Base-by-base conservation (phyloP, 441 rosid genomes). In the Aquilaria agallochum region DNA sequence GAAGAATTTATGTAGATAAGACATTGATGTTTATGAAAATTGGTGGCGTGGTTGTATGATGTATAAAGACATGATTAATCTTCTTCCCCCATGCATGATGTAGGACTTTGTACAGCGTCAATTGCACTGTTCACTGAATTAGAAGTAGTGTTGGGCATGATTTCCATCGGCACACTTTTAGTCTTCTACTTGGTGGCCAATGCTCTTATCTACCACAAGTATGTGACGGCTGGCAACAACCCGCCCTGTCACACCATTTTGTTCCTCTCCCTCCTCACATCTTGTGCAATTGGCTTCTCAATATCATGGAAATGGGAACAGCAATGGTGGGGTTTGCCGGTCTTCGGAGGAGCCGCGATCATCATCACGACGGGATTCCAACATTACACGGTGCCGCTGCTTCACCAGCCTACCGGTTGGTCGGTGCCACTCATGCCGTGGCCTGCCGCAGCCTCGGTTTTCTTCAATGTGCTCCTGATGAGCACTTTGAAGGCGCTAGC, bases 361-460 rank as follows among this genome's bases (percentile, higher is more conserved):
- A 68, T 53, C 15, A 20, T 67, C 54, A 84, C 93, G 11, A 66
- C 76, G 5, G 48, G 68, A 27, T 90, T 83, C 66, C 42, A 36
- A 36, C 91, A 80, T 30, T 53, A 66, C 77, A 58, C 36, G 64
- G 65, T 72, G 9, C 81, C 86, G 11, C 64, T 34, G 14, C 9
- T 55, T 11, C 0, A 46, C 49, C 68, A 62, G 55, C 33, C 75
- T 5, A 59, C 62, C 30, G 84, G 72, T 2, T 92, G 95, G 98
- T 72, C 86, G 1, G 95, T 92, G 31, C 96, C 98, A 5, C 64
- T 84, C 47, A 92, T 92, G 98, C 98, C 98, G 6, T 92, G 96
- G 96, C 95, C 94, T 2, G 92, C 96, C 0, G 92, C 86, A 2
- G 60, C 79, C 2, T 89, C 96, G 0, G 79, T 86, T 65, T 84